phyloP scores from a whole-genome alignment of 2,329 filamentous ascomycete species.

The Cytospora leucostoma region DNA sequence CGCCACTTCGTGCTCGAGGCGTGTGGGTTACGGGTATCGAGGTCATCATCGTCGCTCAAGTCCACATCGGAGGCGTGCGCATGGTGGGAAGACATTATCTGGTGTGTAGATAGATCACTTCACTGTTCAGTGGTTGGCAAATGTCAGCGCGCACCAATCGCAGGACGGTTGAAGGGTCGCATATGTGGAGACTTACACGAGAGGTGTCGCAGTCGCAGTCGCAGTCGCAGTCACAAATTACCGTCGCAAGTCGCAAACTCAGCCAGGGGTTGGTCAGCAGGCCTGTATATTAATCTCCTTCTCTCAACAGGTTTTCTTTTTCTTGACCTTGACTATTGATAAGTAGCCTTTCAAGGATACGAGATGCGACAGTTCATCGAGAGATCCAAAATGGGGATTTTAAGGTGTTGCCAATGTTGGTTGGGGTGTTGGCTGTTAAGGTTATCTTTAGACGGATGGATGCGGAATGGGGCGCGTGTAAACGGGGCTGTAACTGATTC shows the following conservation, averaged over 20 bases:
- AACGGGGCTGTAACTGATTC: background rate
- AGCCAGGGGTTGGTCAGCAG: conserved; percentile 9
- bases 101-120: background rate
- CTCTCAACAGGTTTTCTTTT: background rate
- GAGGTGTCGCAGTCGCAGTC: conserved; percentile 12
- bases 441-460: conserved; percentile 20
- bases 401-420: background rate
- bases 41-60: conserved; percentile 30
- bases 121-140: conserved; percentile 12
- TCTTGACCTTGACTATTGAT: background rate
- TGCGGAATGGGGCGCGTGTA: conserved; percentile 7
- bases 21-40: conserved; percentile 52
- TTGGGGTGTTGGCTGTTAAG: conserved; percentile 7
- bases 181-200: conserved; percentile 18
- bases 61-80: conserved; percentile 23
- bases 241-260: background rate
- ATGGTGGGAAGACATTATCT: conserved; percentile 22
- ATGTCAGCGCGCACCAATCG: conserved; percentile 20
- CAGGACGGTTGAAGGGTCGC: conserved; percentile 5
- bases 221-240: background rate
- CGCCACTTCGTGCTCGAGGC: conserved; percentile 61
- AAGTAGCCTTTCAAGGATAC: background rate
- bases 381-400: background rate
- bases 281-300: no score
- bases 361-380: background rate